Evolutionary conservation across 2,329 filamentous ascomycete genomes (phyloP), one percentile per base, ranked within the genome.

Genomic region (Pestalotiopsis sp.): DNA sequence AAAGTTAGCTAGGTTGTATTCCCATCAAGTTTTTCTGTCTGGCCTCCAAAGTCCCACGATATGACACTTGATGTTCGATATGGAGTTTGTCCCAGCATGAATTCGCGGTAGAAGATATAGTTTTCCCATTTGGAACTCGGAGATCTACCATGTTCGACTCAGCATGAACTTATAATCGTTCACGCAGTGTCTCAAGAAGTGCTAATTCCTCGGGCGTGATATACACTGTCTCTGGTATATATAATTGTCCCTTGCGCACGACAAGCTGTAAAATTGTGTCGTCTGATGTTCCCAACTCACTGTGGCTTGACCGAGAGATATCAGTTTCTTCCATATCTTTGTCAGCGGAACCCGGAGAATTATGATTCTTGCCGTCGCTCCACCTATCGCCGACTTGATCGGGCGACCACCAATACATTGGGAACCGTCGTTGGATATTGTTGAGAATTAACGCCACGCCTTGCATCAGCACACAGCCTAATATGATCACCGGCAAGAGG

Each of bases 371-470:
- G 45, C 17, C 31, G 5, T n/a, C 12, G 14, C 36, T 62, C 67
- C 68, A 68, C 39, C 49, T 45, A 4, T 63, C 59, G 1, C 67
- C 59, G 3, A 74, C 59, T 31, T 80, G 76, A 38, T 74, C 78
- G 1, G 86, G 82, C 1, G 87, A 87, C 89, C 89, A 93, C 92
- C 92, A 94, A 76, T 92, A 93, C 2, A 87, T 71, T 0, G 92
- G 92, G 70, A 88, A 94, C 20, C 84, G 83, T 9, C 90, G 83
- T 75, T 91, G 87, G 2, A 93, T 80, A 70, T 94, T 94, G 74
- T 93, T 93, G 69, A 93, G 73, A 5, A 93, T 38, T 64, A 93
- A 79, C 0, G 91, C 91, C 1, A 88, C 85, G 1, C 72, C 79
- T 38, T 92, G 79, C 87, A 94, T 92, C 62, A 94, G 77, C 0